A percentile compares a stretch with the other conserved stretches of the same genome.
phyloP scores from a whole-genome alignment of 1,284 basidiomycete genomes.

The Paramarasmius palmivorus region DNA sequence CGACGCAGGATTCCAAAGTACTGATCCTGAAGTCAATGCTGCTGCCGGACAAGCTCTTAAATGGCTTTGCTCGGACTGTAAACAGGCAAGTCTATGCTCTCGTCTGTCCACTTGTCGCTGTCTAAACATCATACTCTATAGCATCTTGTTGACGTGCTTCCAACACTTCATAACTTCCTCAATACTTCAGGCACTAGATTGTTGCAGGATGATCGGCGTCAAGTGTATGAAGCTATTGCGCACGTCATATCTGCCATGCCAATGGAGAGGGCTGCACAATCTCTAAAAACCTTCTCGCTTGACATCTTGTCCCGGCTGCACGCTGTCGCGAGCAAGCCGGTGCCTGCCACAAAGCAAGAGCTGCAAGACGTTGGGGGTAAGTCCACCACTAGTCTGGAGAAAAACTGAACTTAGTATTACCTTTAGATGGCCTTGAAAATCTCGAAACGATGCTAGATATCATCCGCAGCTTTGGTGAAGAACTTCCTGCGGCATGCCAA shows the following conservation, averaged over 20 bases:
- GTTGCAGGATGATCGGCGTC: conserved; percentile 83
- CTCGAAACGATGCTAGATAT: conserved; percentile 86
- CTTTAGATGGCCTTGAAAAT: conserved; percentile 79
- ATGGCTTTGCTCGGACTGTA: conserved; percentile 97
- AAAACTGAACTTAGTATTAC: conserved; percentile 11
- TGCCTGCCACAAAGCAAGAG: conserved; percentile 61
- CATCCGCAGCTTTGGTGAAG: conserved; percentile 78
- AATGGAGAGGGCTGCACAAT: conserved; percentile 80
- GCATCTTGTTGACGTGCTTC: conserved; percentile 91
- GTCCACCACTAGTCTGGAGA: conserved; percentile 26
- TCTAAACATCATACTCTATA: conserved; percentile 29
- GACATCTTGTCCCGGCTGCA: conserved; percentile 77
- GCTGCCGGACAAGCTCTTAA: conserved; percentile 97
- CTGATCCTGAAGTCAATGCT: conserved; percentile 82
- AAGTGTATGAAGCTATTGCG: conserved; percentile 95
- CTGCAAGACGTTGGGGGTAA: conserved; percentile 63
- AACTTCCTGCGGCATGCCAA: conserved; percentile 79
- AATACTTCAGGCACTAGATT: conserved; percentile 77
- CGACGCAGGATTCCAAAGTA: conserved; percentile 86
- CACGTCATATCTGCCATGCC: conserved; percentile 94
- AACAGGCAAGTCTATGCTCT: conserved; percentile 50
- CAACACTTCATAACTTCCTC: conserved; percentile 90
- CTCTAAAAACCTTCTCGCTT: conserved; percentile 81
- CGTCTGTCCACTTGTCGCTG: conserved; percentile 8
- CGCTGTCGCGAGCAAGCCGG: conserved; percentile 49